Evolutionary conservation across 805 yeast genomes (phyloP), one percentile per base, ranked within the genome.

Genomic region (Kodamaea lidongshanica): DNA sequence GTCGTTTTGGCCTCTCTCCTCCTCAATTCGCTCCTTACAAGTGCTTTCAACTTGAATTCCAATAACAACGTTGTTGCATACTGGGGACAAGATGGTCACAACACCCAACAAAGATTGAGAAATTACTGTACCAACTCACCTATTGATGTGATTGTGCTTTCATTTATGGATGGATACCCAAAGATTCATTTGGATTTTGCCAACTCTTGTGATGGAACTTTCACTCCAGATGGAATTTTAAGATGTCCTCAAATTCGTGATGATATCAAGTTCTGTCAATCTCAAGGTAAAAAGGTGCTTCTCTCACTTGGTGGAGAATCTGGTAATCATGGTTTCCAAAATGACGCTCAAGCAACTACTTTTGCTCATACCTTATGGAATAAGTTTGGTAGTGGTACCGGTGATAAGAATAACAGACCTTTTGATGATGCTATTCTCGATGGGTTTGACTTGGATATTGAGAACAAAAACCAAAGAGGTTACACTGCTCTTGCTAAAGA

Each of bases 71-170:
- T 84, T 20, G 95, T 80, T 14, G 66, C 82, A 6, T 86, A 86
- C 57, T 86, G 95, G 95, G 95, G 95, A 31, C 95, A 86, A 58
- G 72, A 73, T 45, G 75, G 89, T 10, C 77, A 72, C 7, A 41
- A 48, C 6, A 23, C 41, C 29, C 78, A 73, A 44, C 56, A 60
- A 35, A 28, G 50, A 15, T 46, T 64, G 42, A 41, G 43, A 21
- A 32, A 51, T 27, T 84, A 84, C 62, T 86, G 96, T 66, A 61
- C 65, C 7, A 25, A 15, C 23, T 72, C 74, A 33, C 20, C 19
- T 19, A 30, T 28, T 5, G 38, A 35, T 19, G 25, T 35, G 11
- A 15, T 35, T 6, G 17, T 30, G 18, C 13, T 35, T 20, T 23
- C 38, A 10, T 35, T 35, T 15, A 25, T 35, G 13, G 31, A 24